Evolutionary conservation across 2,329 filamentous ascomycete species (phyloP), one percentile per base, ranked within the genome.

Genomic region (Ceratocystiopsis sp.): DNA sequence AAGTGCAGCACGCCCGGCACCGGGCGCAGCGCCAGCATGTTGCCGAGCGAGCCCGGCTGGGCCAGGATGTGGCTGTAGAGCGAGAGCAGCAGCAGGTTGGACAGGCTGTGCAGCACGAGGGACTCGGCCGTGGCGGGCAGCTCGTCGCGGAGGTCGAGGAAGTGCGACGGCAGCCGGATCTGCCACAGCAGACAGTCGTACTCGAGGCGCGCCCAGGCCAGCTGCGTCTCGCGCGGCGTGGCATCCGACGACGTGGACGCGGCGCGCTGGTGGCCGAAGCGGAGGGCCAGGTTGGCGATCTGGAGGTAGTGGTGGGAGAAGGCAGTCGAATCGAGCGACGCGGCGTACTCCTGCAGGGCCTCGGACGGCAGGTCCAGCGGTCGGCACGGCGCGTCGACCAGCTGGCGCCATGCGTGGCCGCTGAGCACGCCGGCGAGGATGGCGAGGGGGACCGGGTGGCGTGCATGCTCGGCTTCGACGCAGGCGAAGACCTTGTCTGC

Each of bases 131-230:
- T 45, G 13, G 43, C 39, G 0, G 40, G 43, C 36, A 45, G 43
- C 25, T 45, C 43, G 40, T 45, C 43, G 19, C 39, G 40, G n/a
- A 45, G 43, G 21, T 45, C 43, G 15, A 45, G 37, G 5, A 45
- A 29, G 3, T 37, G 35, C 13, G 43, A 36, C 18, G 43, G 43
- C 3, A 45, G 40, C 13, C 35, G 35, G 3, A 42, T 36, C n/a
- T 42, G 43, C 40, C 43, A 45, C 6, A 45, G 37, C 9, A 45
- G 36, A 33, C 43, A 45, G 9, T 42, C 43, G 43, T 45, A 45
- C 21, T 45, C 43, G n/a, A 45, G 40, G 3, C 16, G 32, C 3
- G 39, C 43, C 43, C 43, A 45, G 2, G 35, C 43, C 8, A 38
- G 19, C 13, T n/a, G 25, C 11, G 35, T 19, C n/a, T 14, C 33